Conservation (phyloP, 257 asterid genomes). For the Salvia hispanica region DNA sequence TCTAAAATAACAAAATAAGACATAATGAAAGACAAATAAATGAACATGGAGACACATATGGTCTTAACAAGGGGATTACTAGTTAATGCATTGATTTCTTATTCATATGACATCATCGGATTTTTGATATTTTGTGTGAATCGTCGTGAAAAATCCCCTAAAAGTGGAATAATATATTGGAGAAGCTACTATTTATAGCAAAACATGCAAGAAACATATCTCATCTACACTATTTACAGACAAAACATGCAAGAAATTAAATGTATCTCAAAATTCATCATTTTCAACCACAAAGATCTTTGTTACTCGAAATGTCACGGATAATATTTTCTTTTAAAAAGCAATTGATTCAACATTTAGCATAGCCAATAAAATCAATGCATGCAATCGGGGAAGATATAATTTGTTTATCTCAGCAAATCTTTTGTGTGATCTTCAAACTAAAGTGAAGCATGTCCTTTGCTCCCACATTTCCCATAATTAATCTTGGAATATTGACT, state of each 20-base stretch:
- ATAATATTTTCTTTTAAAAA: conserved; percentile 9
- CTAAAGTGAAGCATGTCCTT: conserved; percentile 36
- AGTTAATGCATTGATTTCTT: too few relatives aligned
- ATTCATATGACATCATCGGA: too few relatives aligned
- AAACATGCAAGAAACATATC: too few relatives aligned
- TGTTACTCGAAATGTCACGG: not conserved
- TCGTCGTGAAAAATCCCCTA: too few relatives aligned
- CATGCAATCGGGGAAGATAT: conserved; percentile 7
- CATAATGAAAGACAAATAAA: too few relatives aligned
- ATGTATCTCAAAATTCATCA: not conserved
- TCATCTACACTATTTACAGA: not conserved
- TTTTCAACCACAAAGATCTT: not conserved
- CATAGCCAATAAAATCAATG: conserved; percentile 18
- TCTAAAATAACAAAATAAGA: too few relatives aligned
- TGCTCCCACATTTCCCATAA: conserved; percentile 14
- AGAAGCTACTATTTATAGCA: too few relatives aligned
- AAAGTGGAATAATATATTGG: too few relatives aligned
- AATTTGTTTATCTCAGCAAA: not conserved
- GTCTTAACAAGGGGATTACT: too few relatives aligned
- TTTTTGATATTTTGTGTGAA: too few relatives aligned
- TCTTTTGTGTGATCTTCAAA: conserved; percentile 33
- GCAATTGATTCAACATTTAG: conserved; percentile 21
- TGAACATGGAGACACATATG: too few relatives aligned
- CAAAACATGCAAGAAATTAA: not conserved
- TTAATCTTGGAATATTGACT: conserved; percentile 37